phyloP scores from a whole-genome alignment of 805 yeast species.

The Nakazawaea ishiwadae region DNA sequence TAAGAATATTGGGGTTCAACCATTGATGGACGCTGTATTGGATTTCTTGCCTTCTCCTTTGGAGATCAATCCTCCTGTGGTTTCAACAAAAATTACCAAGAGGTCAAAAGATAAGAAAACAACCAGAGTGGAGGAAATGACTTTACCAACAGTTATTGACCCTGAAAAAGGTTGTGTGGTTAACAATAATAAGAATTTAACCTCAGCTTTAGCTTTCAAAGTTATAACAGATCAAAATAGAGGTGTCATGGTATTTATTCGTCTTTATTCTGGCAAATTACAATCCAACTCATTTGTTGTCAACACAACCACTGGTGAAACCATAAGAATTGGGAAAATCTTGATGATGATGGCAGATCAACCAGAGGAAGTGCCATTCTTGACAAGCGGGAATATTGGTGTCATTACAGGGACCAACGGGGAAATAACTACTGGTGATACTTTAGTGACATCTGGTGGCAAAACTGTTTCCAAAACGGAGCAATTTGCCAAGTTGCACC shows the following conservation, averaged over 20 bases:
- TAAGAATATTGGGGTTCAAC: constrained; percentile 91
- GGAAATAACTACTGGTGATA: constrained; percentile 85
- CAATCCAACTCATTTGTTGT: constrained; percentile 55
- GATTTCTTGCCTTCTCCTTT: constrained; percentile 79
- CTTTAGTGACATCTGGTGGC: constrained; percentile 60
- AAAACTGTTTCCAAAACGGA: constrained; percentile 32
- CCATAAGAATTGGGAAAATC: constrained; percentile 62
- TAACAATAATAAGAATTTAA: constrained; percentile 52
- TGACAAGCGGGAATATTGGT: constrained; percentile 83
- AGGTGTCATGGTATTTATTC: constrained; percentile 78
- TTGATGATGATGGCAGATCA: constrained; percentile 85
- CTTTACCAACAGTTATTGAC: constrained; percentile 33
- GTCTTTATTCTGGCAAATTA: constrained; percentile 83
- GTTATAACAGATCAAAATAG: constrained; percentile 81
- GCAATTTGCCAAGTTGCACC: constrained; percentile 51
- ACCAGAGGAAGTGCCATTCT: constrained; percentile 62
- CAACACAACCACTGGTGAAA: constrained; percentile 67
- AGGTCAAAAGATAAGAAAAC: constrained; percentile 17
- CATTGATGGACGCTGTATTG: constrained; percentile 78
- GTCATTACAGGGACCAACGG: constrained; percentile 72
- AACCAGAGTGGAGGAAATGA: constrained; percentile 12
- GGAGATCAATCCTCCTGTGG: constrained; percentile 56
- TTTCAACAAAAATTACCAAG: constrained; percentile 25
- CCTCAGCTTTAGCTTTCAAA: constrained; percentile 86
- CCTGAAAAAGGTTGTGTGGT: constrained; percentile 43